A percentile compares a stretch with the other conserved stretches of the same genome.
Conservation (phyloP, 2,329 filamentous ascomycete species). For the Xylaria sp. region DNA sequence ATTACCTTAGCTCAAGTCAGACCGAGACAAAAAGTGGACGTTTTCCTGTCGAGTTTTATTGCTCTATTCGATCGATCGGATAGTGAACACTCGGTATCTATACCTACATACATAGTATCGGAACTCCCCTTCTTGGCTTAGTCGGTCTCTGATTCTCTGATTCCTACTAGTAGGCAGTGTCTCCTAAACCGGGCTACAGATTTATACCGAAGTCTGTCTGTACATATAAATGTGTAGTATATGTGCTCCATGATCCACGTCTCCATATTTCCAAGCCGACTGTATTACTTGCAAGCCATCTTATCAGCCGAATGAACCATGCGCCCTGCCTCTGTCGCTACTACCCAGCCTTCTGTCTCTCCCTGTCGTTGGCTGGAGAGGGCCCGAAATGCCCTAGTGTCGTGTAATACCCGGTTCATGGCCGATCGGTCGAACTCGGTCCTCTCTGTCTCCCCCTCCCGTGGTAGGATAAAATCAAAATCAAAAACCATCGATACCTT, state of each 20-base stretch:
- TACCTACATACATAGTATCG: no score
- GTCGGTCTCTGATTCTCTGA: constrained; percentile 11
- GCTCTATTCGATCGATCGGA: constrained; percentile 5
- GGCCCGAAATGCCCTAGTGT: constrained; percentile 1
- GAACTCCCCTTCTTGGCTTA: neutral
- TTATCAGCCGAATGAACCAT: constrained; percentile 34
- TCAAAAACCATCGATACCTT: neutral
- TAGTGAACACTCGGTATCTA: neutral
- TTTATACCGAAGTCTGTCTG: no score
- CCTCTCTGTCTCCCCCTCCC: neutral
- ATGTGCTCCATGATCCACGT: constrained; percentile 4
- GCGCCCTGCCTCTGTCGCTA: constrained; percentile 23
- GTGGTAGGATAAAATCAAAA: neutral
- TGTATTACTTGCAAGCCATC: constrained; percentile 16
- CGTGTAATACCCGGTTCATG: constrained; percentile 25
- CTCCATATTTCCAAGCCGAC: constrained; percentile 18
- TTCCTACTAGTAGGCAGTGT: neutral
- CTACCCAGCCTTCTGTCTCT: constrained; percentile 30
- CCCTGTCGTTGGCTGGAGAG: constrained; percentile 25
- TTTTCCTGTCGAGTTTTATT: constrained; percentile 3
- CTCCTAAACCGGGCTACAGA: neutral
- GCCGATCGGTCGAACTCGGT: constrained; percentile 12
- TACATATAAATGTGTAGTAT: no score
- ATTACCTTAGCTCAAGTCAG: constrained; percentile 6
- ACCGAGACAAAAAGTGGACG: constrained; percentile 21